These are phyloP conservation scores for Ballota nigra DNA, from an alignment of 257 asterid species.

Conservation along the genomic window DNA sequence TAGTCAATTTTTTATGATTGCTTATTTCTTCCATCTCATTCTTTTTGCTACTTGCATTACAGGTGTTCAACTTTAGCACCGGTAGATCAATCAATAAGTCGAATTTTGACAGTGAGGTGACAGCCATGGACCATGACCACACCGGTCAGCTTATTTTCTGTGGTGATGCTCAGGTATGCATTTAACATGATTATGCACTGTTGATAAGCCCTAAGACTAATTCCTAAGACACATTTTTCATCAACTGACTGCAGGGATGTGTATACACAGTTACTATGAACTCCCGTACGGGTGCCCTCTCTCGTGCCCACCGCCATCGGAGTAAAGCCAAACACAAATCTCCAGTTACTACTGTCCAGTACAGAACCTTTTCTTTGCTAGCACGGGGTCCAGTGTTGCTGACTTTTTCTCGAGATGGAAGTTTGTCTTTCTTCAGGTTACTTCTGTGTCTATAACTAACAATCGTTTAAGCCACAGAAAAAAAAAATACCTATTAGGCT, in stretches of 20 bases:
- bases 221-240: conserved; percentile 19
- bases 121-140: conserved; percentile 98
- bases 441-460: conserved; percentile 1
- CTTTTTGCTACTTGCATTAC: conserved; percentile 29
- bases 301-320: conserved; percentile 80
- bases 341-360: conserved; percentile 82
- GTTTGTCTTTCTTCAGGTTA: conserved; percentile 90
- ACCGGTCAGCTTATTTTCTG: conserved; percentile 95
- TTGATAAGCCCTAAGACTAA: conserved; percentile 10
- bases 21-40: conserved; percentile 27
- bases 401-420: conserved; percentile 83
- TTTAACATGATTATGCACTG: conserved; percentile 3
- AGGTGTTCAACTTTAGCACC: conserved; percentile 96
- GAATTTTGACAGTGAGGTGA: conserved; percentile 70
- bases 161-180: conserved; percentile 85
- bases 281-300: conserved; percentile 69
- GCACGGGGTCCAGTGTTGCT: conserved; percentile 94
- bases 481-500: not conserved
- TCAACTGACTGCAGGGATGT: conserved; percentile 66
- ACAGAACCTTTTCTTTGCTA: conserved; percentile 83
- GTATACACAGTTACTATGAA: conserved; percentile 73
- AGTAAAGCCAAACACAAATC: conserved; percentile 69
- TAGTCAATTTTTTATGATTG: not conserved
- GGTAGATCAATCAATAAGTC: conserved; percentile 80
- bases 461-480: not conserved